Conservation (phyloP, 148 eudicot species). For the Tetragonia tetragonoides region DNA sequence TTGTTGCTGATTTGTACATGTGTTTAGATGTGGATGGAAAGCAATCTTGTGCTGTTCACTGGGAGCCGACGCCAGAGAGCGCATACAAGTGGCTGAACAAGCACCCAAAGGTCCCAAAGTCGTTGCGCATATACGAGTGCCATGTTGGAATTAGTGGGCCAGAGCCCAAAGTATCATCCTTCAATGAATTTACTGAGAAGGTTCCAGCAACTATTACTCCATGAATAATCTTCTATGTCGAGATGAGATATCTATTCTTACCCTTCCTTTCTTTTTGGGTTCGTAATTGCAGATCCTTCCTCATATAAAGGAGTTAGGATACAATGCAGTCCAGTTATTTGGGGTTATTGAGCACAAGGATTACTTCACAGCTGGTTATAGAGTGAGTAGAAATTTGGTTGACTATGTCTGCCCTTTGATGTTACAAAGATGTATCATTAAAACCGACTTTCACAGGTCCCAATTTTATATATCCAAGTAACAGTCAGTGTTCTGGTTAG, state of each 20-base stretch:
- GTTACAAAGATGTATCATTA: not conserved
- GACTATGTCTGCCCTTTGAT: not conserved
- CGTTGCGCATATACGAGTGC: constrained; percentile 91
- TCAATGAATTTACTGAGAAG: constrained; percentile 69
- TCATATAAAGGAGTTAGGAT: constrained; percentile 80
- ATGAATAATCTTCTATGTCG: constrained; percentile 9
- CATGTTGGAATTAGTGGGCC: constrained; percentile 87
- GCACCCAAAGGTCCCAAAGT: constrained; percentile 61
- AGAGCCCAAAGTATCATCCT: constrained; percentile 75
- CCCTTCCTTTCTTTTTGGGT: constrained; percentile 6
- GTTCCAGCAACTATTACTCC: constrained; percentile 29
- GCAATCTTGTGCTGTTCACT: constrained; percentile 83
- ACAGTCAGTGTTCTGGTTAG: not conserved
- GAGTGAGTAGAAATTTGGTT: constrained; percentile 51
- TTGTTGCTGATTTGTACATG: constrained; percentile 9
- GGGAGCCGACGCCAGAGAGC: constrained; percentile 89
- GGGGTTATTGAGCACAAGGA: constrained; percentile 98
- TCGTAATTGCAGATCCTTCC: constrained; percentile 62
- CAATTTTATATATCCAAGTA: not conserved
- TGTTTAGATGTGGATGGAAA: constrained; percentile 64
- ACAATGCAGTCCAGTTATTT: constrained; percentile 87
- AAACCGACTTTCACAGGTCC: not conserved
- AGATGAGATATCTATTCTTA: not conserved
- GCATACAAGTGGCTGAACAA: constrained; percentile 74
- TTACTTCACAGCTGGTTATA: constrained; percentile 90